A percentile compares a stretch with the other conserved stretches of the same genome.
phyloP scores from a whole-genome alignment of 768 basidiomycete species.

The Cystobasidium ongulense region DNA sequence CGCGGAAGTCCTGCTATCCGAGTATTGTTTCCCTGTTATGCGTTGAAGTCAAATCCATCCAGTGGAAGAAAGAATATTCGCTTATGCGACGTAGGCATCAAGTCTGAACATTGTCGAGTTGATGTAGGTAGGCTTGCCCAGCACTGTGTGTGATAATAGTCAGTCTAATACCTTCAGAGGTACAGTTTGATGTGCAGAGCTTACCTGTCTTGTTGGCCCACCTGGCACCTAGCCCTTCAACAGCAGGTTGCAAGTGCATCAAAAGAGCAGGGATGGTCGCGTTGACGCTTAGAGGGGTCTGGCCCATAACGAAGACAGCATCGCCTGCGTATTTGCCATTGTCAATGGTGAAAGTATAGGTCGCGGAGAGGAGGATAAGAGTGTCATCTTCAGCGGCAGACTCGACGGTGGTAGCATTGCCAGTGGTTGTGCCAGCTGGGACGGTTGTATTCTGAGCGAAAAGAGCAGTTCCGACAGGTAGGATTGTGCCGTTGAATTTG shows the following conservation, averaged over 20 bases:
- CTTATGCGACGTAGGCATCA: slow-evolving; percentile 20
- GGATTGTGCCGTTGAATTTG: slow-evolving; percentile 12
- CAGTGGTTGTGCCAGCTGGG: not conserved
- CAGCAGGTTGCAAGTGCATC: slow-evolving; percentile 14
- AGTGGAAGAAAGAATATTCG: not conserved
- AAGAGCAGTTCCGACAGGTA: slow-evolving; percentile 21
- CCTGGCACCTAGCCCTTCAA: not conserved
- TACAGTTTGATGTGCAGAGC: not conserved
- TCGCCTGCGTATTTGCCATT: slow-evolving; percentile 4
- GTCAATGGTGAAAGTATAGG: slow-evolving; percentile 16
- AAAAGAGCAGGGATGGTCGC: not conserved
- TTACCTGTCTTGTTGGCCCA: slow-evolving; percentile 20
- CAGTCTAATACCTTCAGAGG: not conserved
- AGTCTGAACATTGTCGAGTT: slow-evolving; percentile 31
- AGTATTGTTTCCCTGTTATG: not conserved
- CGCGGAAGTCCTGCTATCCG: not conserved
- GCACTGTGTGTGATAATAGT: not conserved
- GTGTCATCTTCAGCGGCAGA: not conserved
- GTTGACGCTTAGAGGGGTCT: slow-evolving; percentile 7
- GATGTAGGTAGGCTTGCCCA: slow-evolving; percentile 25
- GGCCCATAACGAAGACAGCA: slow-evolving; percentile 18
- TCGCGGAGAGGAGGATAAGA: slow-evolving; percentile 13
- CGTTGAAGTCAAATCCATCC: not conserved
- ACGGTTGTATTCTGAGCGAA: not conserved
- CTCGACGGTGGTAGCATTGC: not conserved